Evolutionary conservation across 192 early-diverging fungal species (phyloP).

Genomic region (Umbelopsis sp.): DNA sequence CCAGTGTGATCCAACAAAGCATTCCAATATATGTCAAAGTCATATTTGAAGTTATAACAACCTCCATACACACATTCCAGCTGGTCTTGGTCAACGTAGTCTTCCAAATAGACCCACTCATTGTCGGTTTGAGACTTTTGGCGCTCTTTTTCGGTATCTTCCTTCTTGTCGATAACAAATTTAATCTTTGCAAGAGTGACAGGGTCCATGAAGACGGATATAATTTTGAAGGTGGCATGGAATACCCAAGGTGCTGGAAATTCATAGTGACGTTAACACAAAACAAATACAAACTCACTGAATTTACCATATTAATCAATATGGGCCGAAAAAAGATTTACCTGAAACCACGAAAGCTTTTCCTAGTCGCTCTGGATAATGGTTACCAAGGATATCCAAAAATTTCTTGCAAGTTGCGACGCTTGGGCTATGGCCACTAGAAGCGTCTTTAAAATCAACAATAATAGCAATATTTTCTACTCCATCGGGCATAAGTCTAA

Average conservation of each 20-base stretch:
- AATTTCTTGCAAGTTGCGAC: slow-evolving; percentile 78
- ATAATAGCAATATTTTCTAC: slow-evolving; percentile 80
- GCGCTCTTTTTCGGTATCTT: slow-evolving; percentile 27
- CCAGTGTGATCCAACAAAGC: slow-evolving; percentile 34
- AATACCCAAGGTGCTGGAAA: slow-evolving; percentile 81
- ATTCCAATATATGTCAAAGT: slow-evolving; percentile 73
- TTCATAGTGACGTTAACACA: not conserved
- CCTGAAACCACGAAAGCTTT: slow-evolving; percentile 69
- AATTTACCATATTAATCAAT: not conserved
- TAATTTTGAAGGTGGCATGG: slow-evolving; percentile 76
- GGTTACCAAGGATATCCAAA: slow-evolving; percentile 76
- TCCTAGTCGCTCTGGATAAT: slow-evolving; percentile 89
- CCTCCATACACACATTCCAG: slow-evolving; percentile 78
- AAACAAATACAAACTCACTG: not conserved
- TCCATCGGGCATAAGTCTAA: slow-evolving; percentile 71
- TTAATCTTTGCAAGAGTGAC: slow-evolving; percentile 87
- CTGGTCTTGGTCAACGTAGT: slow-evolving; percentile 54
- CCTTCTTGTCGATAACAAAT: slow-evolving; percentile 71
- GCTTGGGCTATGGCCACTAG: slow-evolving; percentile 67
- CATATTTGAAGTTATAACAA: slow-evolving; percentile 65
- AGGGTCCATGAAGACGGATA: slow-evolving; percentile 91
- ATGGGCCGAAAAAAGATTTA: slow-evolving; percentile 21
- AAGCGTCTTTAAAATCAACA: slow-evolving; percentile 78
- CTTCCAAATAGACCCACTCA: slow-evolving; percentile 53
- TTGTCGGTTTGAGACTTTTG: slow-evolving; percentile 13